Conservation (phyloP, 108 stramenopile genomes). For the Skeletonema tropicum region DNA sequence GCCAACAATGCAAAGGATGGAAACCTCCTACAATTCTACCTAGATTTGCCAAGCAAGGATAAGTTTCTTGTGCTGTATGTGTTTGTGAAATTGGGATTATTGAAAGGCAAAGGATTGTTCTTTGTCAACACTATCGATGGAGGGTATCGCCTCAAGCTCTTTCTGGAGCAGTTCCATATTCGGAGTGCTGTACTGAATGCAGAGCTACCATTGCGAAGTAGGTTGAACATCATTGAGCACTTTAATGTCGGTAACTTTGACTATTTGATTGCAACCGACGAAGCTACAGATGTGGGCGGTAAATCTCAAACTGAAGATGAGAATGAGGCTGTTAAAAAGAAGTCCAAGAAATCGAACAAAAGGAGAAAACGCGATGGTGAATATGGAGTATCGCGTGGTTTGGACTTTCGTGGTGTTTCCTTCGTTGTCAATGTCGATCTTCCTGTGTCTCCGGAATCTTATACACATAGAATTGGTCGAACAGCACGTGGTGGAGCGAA, state of each 20-base stretch:
- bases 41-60: slow-evolving; percentile 80
- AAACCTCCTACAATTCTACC: slow-evolving; percentile 90
- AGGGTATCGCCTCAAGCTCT: slow-evolving; percentile 95
- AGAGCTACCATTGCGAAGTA: slow-evolving; percentile 93
- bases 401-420: slow-evolving; percentile 95
- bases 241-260: slow-evolving; percentile 99
- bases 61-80: slow-evolving; percentile 80
- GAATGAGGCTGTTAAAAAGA: slow-evolving; percentile 45
- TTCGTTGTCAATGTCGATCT: slow-evolving; percentile 98
- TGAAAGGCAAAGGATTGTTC: slow-evolving; percentile 96
- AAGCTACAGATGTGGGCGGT: slow-evolving; percentile 63
- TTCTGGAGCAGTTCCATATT: slow-evolving; percentile 98
- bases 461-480: slow-evolving; percentile 97
- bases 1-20: slow-evolving; percentile 47
- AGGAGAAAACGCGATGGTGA: slow-evolving; percentile 70
- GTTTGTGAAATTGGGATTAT: slow-evolving; percentile 86
- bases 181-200: slow-evolving; percentile 95
- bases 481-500: slow-evolving; percentile 96
- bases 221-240: slow-evolving; percentile 95
- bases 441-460: slow-evolving; percentile 86
- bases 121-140: slow-evolving; percentile 95
- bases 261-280: slow-evolving; percentile 96
- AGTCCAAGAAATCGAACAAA: slow-evolving; percentile 43
- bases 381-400: slow-evolving; percentile 94
- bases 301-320: slow-evolving; percentile 39